phyloP scores from a whole-genome alignment of 2,329 filamentous ascomycete genomes.

The Aspergillus sp. region DNA sequence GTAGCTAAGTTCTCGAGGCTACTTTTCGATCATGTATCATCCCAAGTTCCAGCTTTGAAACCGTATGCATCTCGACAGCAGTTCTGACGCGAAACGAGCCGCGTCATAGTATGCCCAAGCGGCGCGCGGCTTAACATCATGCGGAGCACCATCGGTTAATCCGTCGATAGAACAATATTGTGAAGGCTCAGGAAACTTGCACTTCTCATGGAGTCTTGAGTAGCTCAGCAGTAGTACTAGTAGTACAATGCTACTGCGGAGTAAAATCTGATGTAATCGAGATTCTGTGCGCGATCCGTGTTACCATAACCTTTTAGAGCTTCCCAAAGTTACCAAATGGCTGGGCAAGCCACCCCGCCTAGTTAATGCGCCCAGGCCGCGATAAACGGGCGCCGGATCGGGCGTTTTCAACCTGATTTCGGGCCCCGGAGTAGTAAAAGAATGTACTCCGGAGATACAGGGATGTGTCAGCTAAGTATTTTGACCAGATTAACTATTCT shows the following conservation, averaged over 20 bases:
- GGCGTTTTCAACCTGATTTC: no score
- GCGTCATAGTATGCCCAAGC: background rate
- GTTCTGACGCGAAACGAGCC: background rate
- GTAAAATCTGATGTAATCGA: background rate
- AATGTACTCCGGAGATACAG: no score
- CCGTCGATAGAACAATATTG: no score
- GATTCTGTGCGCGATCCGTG: background rate
- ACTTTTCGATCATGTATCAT: background rate
- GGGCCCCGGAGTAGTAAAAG: no score
- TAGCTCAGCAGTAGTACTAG: background rate
- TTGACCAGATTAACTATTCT: background rate
- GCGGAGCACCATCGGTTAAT: background rate
- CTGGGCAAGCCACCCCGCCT: background rate
- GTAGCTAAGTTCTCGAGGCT: background rate
- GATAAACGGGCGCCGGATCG: background rate
- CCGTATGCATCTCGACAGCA: background rate
- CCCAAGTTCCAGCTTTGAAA: background rate
- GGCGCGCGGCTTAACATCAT: background rate
- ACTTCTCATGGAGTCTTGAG: background rate
- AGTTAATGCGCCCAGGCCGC: background rate
- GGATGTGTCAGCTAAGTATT: background rate
- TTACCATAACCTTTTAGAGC: background rate
- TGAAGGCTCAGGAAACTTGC: background rate
- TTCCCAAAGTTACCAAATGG: background rate
- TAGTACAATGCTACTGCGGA: background rate